These are phyloP conservation scores for Pseudoturritis turrita DNA, from an alignment of 345 rosid genomes.

Conservation along the genomic window DNA sequence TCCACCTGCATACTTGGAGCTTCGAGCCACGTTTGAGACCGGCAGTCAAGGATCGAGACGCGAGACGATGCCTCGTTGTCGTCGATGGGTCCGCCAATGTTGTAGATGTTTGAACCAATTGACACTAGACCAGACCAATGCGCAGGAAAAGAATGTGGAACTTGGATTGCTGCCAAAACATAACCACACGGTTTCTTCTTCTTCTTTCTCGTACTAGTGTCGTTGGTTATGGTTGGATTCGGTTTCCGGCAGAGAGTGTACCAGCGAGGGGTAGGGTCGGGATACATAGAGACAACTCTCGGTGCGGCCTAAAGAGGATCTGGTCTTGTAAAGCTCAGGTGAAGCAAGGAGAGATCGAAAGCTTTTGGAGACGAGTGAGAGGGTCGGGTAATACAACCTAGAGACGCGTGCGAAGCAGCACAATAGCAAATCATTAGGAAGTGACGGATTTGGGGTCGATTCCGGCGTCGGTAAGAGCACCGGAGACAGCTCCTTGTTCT, in stretches of 20 bases:
- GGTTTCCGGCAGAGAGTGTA: slow-evolving; percentile 37
- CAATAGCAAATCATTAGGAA: slow-evolving; percentile 62
- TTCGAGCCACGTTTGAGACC: slow-evolving; percentile 46
- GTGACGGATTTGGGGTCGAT: background rate
- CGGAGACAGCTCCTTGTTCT: background rate
- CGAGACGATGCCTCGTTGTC: slow-evolving; percentile 25
- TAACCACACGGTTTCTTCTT: background rate
- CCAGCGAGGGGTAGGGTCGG: slow-evolving; percentile 32
- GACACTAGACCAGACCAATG: slow-evolving; percentile 16
- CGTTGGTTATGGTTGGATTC: slow-evolving; percentile 27
- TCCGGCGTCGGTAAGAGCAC: background rate
- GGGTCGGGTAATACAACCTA: slow-evolving; percentile 46
- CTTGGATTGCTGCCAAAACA: slow-evolving; percentile 19
- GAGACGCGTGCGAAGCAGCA: slow-evolving; percentile 59
- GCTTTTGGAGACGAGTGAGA: slow-evolving; percentile 55
- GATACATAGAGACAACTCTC: slow-evolving; percentile 50
- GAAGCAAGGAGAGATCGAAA: slow-evolving; percentile 47
- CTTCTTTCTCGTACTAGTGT: background rate
- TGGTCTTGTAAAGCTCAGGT: slow-evolving; percentile 43
- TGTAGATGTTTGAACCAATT: slow-evolving; percentile 39
- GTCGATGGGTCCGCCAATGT: slow-evolving; percentile 52
- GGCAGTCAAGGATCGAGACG: slow-evolving; percentile 64
- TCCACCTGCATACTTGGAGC: slow-evolving; percentile 51
- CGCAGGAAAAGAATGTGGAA: slow-evolving; percentile 17
- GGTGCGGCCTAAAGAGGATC: slow-evolving; percentile 25